A percentile compares a stretch with the other conserved stretches of the same genome.
Conservation (phyloP, 2,329 filamentous ascomycete genomes). For the Alternaria sp. region DNA sequence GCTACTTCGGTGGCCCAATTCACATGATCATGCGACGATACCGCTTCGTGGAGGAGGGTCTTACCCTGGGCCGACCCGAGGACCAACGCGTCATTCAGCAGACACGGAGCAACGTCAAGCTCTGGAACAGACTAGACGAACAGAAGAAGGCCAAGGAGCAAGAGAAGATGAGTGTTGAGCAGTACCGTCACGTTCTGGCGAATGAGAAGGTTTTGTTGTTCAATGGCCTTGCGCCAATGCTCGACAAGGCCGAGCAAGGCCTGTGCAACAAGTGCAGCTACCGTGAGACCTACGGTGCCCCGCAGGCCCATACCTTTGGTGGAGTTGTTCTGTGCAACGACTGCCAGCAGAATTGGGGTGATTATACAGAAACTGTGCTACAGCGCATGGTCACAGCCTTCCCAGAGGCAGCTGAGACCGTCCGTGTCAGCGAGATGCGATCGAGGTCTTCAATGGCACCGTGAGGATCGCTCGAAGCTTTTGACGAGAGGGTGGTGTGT, state of each 20-base stretch:
- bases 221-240: background rate
- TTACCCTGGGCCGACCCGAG: background rate
- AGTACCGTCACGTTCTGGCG: background rate
- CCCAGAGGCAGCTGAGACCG: background rate
- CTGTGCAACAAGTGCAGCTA: slow-evolving; percentile 1
- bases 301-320: background rate
- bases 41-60: slow-evolving; percentile 8
- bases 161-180: background rate
- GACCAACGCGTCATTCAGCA: background rate
- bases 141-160: background rate
- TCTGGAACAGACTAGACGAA: background rate
- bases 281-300: background rate
- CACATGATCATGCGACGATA: slow-evolving; percentile 12
- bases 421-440: background rate
- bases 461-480: background rate
- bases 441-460: background rate
- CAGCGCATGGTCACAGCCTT: slow-evolving; percentile 3
- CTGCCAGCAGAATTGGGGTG: background rate
- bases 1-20: slow-evolving; percentile 6
- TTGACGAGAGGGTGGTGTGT: background rate
- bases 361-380: background rate
- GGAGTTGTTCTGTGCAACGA: background rate
- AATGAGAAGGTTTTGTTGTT: background rate
- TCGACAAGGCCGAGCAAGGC: background rate
- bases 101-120: background rate